phyloP scores from a whole-genome alignment of 192 early-diverging fungal genomes.

The Phycomyces blakesleeanus region DNA sequence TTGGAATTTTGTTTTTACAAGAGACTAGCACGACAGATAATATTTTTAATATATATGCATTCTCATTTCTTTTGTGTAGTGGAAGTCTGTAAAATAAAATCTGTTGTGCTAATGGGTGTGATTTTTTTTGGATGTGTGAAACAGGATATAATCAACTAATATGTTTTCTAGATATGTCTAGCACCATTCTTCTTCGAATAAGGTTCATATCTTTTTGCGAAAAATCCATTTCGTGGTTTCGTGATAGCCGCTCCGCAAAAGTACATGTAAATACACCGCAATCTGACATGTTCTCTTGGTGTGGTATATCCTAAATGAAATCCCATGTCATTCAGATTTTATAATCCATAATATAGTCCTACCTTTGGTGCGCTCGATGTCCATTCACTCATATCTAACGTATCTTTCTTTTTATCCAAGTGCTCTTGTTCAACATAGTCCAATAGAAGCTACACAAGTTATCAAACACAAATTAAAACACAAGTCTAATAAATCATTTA shows the following conservation, averaged over 20 bases:
- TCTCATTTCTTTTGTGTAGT: too few species aligned
- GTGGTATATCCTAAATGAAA: conserved; percentile 63
- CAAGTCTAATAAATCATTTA: too few species aligned
- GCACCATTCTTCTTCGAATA: conserved; percentile 68
- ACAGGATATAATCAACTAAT: not conserved
- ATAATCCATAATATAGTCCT: not conserved
- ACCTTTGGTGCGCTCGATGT: conserved; percentile 48
- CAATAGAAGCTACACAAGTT: conserved; percentile 45
- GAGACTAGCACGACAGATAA: too few species aligned
- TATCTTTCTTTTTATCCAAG: conserved; percentile 63
- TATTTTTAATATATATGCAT: too few species aligned
- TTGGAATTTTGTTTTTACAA: too few species aligned
- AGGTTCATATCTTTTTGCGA: conserved; percentile 68
- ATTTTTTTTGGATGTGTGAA: too few species aligned
- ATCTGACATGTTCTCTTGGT: conserved; percentile 86
- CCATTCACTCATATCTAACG: conserved; percentile 69
- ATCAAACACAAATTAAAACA: too few species aligned
- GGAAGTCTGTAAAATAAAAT: too few species aligned
- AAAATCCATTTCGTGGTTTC: conserved; percentile 66
- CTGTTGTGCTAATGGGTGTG: too few species aligned
- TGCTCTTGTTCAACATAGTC: conserved; percentile 70
- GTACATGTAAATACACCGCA: conserved; percentile 92
- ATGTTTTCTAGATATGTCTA: conserved; percentile 62
- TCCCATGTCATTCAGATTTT: not conserved
- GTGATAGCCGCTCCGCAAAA: conserved; percentile 73